phyloP scores from a whole-genome alignment of 2,329 filamentous ascomycete genomes.

The Ceratocystis ficicola region DNA sequence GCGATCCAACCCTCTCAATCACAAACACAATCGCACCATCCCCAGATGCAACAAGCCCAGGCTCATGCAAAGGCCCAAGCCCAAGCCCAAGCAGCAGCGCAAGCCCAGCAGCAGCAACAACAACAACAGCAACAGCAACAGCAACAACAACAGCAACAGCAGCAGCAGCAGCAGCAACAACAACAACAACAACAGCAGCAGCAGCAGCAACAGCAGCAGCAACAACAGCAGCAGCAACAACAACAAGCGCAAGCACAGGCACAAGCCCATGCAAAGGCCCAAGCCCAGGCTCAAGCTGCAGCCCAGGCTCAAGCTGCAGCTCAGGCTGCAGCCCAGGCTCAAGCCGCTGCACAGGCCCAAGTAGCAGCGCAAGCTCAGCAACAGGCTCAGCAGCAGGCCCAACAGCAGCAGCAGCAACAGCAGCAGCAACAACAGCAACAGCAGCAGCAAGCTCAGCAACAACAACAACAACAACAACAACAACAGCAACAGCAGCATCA shows the following conservation, averaged over 20 bases:
- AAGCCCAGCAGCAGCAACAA: slow-evolving; percentile 19
- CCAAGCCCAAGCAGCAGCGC: slow-evolving; percentile 13
- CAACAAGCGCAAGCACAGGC: slow-evolving; percentile 16
- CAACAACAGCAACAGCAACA: slow-evolving; percentile 25
- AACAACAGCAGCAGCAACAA: neutral
- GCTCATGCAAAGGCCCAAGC: slow-evolving; percentile 17
- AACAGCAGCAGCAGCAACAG: slow-evolving; percentile 31
- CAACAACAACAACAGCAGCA: slow-evolving; percentile 21
- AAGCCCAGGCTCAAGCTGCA: slow-evolving; percentile 31
- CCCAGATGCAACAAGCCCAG: slow-evolving; percentile 19
- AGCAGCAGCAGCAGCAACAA: slow-evolving; percentile 20
- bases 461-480: slow-evolving; percentile 26
- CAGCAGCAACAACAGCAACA: slow-evolving; percentile 1
- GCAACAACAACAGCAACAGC: slow-evolving; percentile 24
- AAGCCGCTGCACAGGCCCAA: neutral
- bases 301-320: slow-evolving; percentile 19
- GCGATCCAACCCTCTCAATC: slow-evolving; percentile 26
- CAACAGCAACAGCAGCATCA: slow-evolving; percentile 26
- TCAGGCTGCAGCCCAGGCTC: slow-evolving; percentile 25
- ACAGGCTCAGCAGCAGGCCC: slow-evolving; percentile 23
- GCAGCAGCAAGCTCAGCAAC: slow-evolving; percentile 20
- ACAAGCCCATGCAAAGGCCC: slow-evolving; percentile 20
- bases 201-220: slow-evolving; percentile 13
- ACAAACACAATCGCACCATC: slow-evolving; percentile 24
- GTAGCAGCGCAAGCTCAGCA: slow-evolving; percentile 18